phyloP scores from a whole-genome alignment of 163 green algal genomes.

The Volvox carteri region DNA sequence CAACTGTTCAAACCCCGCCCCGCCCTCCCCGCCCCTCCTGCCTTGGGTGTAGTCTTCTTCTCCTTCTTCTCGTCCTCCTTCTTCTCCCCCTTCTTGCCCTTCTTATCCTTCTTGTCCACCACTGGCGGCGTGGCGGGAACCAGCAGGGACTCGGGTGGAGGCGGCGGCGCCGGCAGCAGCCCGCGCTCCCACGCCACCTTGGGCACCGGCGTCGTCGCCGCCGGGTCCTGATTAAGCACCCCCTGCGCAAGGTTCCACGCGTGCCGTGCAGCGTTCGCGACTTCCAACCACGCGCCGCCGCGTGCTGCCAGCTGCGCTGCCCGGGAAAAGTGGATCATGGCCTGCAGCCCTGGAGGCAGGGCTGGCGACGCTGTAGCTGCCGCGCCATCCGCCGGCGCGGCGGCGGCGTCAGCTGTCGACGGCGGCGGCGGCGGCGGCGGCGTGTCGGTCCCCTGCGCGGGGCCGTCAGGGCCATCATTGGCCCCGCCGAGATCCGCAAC shows the following conservation, averaged over 20 bases:
- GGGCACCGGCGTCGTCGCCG: conserved; percentile 39
- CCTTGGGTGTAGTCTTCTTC: conserved; percentile 8
- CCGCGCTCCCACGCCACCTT: conserved; percentile 56
- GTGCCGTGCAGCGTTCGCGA: conserved; percentile 61
- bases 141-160: conserved; percentile 35
- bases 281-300: conserved; percentile 66
- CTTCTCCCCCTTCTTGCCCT: conserved; percentile 22
- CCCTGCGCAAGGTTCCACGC: conserved; percentile 63
- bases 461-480: too few species aligned
- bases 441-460: too few species aligned
- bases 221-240: conserved; percentile 65
- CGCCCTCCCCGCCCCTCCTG: background rate
- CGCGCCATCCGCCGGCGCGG: background rate
- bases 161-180: conserved; percentile 46
- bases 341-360: conserved; percentile 56
- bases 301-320: conserved; percentile 62
- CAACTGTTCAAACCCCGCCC: background rate
- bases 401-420: background rate
- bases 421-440: background rate
- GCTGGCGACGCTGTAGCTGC: background rate
- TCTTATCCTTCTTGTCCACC: conserved; percentile 49
- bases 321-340: conserved; percentile 62
- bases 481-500: too few species aligned
- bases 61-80: conserved; percentile 39
- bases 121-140: conserved; percentile 6